A percentile compares a stretch with the other conserved stretches of the same genome.
These are phyloP conservation scores for Pilatotrama ljubarskyi DNA, from an alignment of 768 basidiomycete genomes.

Conservation along the genomic window DNA sequence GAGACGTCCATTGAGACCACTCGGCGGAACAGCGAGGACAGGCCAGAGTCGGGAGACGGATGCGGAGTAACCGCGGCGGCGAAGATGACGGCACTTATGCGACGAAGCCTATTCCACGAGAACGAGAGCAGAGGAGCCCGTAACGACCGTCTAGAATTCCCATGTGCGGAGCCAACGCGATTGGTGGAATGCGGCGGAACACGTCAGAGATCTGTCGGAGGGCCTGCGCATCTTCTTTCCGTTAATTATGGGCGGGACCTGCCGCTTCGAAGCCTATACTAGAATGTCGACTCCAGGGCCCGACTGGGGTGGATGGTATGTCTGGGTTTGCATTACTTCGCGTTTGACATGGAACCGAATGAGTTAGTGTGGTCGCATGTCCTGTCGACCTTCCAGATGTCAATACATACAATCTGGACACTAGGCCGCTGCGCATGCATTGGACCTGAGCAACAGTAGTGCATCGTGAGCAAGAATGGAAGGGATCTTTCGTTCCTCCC, in stretches of 20 bases:
- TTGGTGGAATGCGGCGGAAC: conserved; percentile 14
- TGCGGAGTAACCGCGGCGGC: conserved; percentile 6
- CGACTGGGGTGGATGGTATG: background rate
- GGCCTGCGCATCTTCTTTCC: conserved; percentile 3
- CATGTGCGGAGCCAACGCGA: conserved; percentile 3
- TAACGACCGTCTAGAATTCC: conserved; percentile 9
- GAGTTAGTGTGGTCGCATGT: background rate
- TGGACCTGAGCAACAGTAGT: too few species aligned
- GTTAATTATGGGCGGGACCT: conserved; percentile 13
- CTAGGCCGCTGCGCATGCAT: background rate
- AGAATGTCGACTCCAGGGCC: background rate
- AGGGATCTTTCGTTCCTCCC: too few species aligned
- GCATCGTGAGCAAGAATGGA: too few species aligned
- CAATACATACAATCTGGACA: background rate
- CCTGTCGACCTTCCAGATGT: background rate
- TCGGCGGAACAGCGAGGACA: background rate
- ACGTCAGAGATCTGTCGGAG: conserved; percentile 16
- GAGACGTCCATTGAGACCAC: background rate
- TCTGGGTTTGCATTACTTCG: background rate
- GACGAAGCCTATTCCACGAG: conserved; percentile 14
- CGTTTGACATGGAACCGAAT: background rate
- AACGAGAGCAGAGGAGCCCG: conserved; percentile 17
- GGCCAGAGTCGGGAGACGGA: background rate
- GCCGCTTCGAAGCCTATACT: background rate
- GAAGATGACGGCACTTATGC: conserved; percentile 1